Evolutionary conservation across 163 green algal genomes (phyloP).

Genomic region (Scenedesmus sp.): DNA sequence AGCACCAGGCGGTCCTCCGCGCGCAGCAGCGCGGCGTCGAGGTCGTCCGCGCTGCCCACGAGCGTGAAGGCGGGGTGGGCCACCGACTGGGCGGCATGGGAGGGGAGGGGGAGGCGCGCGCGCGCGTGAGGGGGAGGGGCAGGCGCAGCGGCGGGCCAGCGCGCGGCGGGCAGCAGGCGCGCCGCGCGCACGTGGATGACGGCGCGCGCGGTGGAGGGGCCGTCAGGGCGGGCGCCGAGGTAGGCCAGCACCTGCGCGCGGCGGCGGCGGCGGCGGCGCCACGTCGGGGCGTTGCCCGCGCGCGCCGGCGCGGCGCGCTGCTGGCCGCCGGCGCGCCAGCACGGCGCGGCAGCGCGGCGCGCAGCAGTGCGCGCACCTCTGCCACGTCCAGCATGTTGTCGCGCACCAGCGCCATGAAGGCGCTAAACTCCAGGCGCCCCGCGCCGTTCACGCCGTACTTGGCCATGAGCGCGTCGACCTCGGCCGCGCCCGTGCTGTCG

Average conservation of each 20-base stretch:
- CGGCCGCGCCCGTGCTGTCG: background rate
- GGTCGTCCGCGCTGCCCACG: slow-evolving; percentile 11
- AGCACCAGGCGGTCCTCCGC: slow-evolving; percentile 24
- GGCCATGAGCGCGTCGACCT: background rate
- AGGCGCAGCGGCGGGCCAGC: too few species aligned
- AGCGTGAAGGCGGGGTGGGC: slow-evolving; percentile 12
- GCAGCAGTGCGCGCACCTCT: too few species aligned
- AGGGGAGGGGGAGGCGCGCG: too few species aligned
- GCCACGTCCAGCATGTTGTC: slow-evolving; percentile 33
- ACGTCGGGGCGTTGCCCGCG: too few species aligned
- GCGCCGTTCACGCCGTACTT: slow-evolving; percentile 11
- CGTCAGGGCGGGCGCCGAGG: slow-evolving; percentile 15
- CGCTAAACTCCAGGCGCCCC: background rate
- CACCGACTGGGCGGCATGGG: slow-evolving; percentile 16
- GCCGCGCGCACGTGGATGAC: too few species aligned
- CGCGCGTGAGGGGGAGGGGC: too few species aligned
- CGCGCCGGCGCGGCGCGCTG: too few species aligned
- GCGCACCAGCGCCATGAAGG: slow-evolving; percentile 35
- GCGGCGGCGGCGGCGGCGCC: too few species aligned
- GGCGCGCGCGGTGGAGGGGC: slow-evolving; percentile 9
- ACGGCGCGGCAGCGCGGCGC: too few species aligned
- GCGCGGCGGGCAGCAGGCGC: too few species aligned
- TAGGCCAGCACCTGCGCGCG: slow-evolving; percentile 42
- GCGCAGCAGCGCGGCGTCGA: slow-evolving; percentile 4
- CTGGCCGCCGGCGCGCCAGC: too few species aligned